Conservation (phyloP, 1,284 basidiomycete species). For the Cutaneotrichosporon cyanovorans region DNA sequence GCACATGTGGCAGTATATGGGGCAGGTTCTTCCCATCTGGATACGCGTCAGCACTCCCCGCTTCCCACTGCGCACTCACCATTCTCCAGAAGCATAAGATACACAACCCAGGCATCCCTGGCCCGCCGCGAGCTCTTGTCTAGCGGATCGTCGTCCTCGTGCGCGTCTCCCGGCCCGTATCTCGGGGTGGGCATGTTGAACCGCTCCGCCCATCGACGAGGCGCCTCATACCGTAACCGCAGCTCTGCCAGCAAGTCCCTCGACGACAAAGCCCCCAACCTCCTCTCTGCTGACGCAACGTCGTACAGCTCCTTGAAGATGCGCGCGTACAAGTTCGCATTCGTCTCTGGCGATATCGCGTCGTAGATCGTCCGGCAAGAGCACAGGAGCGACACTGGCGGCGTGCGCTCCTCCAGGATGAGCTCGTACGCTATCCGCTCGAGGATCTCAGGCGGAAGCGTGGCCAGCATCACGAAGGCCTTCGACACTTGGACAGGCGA, state of each 20-base stretch:
- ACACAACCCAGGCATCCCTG: conserved; percentile 53
- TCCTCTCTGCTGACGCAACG: conserved; percentile 51
- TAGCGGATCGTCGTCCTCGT: background rate
- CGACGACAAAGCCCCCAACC: conserved; percentile 43
- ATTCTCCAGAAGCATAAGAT: conserved; percentile 64
- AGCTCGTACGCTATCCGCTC: conserved; percentile 52
- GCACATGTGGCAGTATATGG: conserved; percentile 50
- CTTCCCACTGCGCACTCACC: conserved; percentile 32
- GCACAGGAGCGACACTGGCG: conserved; percentile 49
- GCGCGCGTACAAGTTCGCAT: conserved; percentile 55
- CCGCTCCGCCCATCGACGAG: conserved; percentile 23
- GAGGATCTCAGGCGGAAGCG: conserved; percentile 59
- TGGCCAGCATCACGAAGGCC: conserved; percentile 37
- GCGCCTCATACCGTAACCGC: conserved; percentile 23
- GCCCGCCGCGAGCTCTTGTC: conserved; percentile 13
- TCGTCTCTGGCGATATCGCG: conserved; percentile 46
- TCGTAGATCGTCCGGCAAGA: conserved; percentile 49
- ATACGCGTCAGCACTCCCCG: no score
- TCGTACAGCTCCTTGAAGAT: conserved; percentile 62
- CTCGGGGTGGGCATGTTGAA: background rate
- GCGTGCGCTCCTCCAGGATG: conserved; percentile 33
- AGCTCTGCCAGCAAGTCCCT: conserved; percentile 30
- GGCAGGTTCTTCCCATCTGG: conserved; percentile 58
- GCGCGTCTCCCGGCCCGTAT: background rate
- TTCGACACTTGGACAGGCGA: no score